phyloP scores from a whole-genome alignment of 1,139 yeast genomes.

The Kodamaea plutei region DNA sequence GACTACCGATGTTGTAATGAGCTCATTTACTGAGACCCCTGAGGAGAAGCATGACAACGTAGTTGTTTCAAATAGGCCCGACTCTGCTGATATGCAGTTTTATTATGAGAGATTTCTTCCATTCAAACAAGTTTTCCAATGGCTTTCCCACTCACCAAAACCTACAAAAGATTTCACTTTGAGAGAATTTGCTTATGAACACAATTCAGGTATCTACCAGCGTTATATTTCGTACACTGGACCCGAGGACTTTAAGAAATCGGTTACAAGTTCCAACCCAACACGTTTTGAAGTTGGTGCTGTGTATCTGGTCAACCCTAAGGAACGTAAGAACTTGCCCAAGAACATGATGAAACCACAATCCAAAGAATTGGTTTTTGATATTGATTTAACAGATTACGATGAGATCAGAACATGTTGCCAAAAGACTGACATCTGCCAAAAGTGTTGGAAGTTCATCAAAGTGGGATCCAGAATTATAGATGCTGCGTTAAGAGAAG shows the following conservation, averaged over 20 bases:
- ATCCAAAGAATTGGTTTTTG: slow-evolving; percentile 86
- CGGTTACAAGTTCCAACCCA: slow-evolving; percentile 73
- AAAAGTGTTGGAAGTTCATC: slow-evolving; percentile 91
- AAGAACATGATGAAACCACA: slow-evolving; percentile 77
- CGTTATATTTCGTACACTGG: slow-evolving; percentile 77
- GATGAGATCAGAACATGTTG: slow-evolving; percentile 95
- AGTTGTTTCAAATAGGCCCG: no score
- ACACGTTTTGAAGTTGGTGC: slow-evolving; percentile 96
- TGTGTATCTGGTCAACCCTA: slow-evolving; percentile 80
- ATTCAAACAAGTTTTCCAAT: slow-evolving; percentile 69
- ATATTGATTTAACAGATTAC: slow-evolving; percentile 96
- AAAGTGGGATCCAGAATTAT: slow-evolving; percentile 80
- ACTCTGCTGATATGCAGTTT: slow-evolving; percentile 64
- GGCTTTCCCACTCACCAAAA: slow-evolving; percentile 84
- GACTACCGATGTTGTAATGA: no score
- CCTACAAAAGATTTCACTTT: slow-evolving; percentile 70
- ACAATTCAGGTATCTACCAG: slow-evolving; percentile 78
- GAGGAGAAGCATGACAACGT: no score
- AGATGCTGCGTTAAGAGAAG: slow-evolving; percentile 69
- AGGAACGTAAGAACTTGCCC: slow-evolving; percentile 74
- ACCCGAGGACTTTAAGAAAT: slow-evolving; percentile 69
- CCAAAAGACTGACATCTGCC: slow-evolving; percentile 76
- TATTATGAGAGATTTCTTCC: slow-evolving; percentile 74
- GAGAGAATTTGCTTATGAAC: slow-evolving; percentile 92
- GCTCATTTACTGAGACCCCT: no score